Evolutionary conservation across 2,329 filamentous ascomycete genomes (phyloP).

Genomic region (Cytospora mali): DNA sequence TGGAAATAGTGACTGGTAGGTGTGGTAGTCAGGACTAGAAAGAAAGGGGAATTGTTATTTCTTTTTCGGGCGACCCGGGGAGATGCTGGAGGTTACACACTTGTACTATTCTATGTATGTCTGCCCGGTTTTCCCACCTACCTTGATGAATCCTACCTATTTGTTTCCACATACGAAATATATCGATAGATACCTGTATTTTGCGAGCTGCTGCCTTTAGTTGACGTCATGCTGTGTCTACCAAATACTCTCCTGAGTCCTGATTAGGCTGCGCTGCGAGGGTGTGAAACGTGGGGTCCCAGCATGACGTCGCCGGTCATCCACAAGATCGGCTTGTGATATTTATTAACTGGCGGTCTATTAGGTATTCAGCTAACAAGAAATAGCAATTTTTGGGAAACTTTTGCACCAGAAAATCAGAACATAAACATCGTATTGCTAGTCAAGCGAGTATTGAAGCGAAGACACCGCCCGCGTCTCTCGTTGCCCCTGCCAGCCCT

Average conservation of each 20-base stretch:
- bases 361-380: neutral
- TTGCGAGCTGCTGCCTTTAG: slow-evolving; percentile 4
- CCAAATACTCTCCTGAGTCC: neutral
- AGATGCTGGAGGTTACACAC: neutral
- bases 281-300: neutral
- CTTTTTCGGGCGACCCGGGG: too few relatives aligned
- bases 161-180: too few relatives aligned
- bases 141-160: too few relatives aligned
- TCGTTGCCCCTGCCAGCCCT: too few relatives aligned
- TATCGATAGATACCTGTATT: neutral
- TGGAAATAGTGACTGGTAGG: neutral
- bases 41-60: neutral
- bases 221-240: slow-evolving; percentile 9
- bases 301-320: neutral
- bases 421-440: too few relatives aligned
- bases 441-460: too few relatives aligned
- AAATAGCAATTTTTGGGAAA: neutral
- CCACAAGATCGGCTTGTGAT: neutral
- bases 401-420: too few relatives aligned
- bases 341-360: neutral
- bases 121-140: too few relatives aligned
- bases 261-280: neutral
- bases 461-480: too few relatives aligned
- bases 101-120: too few relatives aligned
- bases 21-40: neutral